Conservation (phyloP, 2,329 filamentous ascomycete genomes). For the Pseudonectria buxi region DNA sequence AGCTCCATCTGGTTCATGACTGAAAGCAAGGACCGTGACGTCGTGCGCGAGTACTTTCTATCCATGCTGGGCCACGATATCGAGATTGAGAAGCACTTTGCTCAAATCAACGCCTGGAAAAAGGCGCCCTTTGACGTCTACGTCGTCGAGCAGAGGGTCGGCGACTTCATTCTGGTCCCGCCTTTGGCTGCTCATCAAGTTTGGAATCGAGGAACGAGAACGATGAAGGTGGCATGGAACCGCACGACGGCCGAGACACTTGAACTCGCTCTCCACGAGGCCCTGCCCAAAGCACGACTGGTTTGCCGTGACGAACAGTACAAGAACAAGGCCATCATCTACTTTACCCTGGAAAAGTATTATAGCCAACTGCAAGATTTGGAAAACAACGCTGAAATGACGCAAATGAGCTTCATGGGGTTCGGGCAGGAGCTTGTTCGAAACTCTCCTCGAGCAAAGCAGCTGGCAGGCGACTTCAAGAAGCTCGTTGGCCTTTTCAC, state of each 20-base stretch:
- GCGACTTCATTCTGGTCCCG: constrained; percentile 90
- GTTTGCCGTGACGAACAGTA: constrained; percentile 98
- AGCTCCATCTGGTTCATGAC: constrained; percentile 99
- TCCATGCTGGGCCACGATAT: constrained; percentile 93
- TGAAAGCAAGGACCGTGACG: constrained; percentile 81
- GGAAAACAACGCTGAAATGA: constrained; percentile 41
- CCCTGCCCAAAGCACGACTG: constrained; percentile 78
- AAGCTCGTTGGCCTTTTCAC: constrained; percentile 72
- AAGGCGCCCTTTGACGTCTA: constrained; percentile 90
- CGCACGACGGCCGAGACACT: constrained; percentile 88
- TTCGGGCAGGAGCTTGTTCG: constrained; percentile 40
- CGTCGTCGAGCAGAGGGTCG: constrained; percentile 80
- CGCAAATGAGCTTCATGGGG: constrained; percentile 40
- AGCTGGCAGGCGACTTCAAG: constrained; percentile 78
- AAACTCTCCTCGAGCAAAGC: constrained; percentile 45
- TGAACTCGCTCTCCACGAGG: constrained; percentile 77
- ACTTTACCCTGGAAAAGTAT: constrained; percentile 80
- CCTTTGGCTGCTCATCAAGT: constrained; percentile 94
- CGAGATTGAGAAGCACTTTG: constrained; percentile 94
- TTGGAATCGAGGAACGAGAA: constrained; percentile 93
- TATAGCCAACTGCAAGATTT: constrained; percentile 49
- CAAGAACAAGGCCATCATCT: constrained; percentile 95
- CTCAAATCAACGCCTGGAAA: constrained; percentile 92
- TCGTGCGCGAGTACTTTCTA: constrained; percentile 89
- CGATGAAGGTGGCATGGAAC: constrained; percentile 98